Conservation (phyloP, 257 asterid species). For the Ligustrum vulgare region DNA sequence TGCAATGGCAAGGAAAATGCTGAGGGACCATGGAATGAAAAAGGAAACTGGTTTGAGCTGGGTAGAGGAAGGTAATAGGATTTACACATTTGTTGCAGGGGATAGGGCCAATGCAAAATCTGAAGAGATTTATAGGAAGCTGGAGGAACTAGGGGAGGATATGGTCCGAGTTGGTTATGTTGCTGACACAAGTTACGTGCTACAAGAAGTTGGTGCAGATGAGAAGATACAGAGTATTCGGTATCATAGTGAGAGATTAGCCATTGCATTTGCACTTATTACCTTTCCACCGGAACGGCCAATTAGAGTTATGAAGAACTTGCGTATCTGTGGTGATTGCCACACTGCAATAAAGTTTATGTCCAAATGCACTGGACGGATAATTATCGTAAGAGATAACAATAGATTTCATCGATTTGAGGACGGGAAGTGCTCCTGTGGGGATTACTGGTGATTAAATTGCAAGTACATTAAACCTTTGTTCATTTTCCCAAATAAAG, state of each 20-base stretch:
- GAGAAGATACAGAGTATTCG: constrained; percentile 60
- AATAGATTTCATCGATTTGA: constrained; percentile 76
- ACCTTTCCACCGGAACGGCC: constrained; percentile 62
- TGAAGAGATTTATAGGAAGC: constrained; percentile 57
- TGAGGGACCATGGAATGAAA: constrained; percentile 70
- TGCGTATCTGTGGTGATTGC: constrained; percentile 85
- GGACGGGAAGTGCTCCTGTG: constrained; percentile 78
- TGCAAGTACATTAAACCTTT: constrained; percentile 1
- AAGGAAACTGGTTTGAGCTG: constrained; percentile 91
- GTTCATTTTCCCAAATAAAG: not conserved
- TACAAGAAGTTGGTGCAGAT: constrained; percentile 60
- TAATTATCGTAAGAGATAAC: constrained; percentile 74
- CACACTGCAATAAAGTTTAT: constrained; percentile 74
- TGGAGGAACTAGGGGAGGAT: constrained; percentile 58
- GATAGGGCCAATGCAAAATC: constrained; percentile 53
- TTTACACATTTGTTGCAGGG: constrained; percentile 76
- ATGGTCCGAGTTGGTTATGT: constrained; percentile 72
- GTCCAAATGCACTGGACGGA: constrained; percentile 62
- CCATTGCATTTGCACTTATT: constrained; percentile 79
- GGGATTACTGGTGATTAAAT: constrained; percentile 69
- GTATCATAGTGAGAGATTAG: constrained; percentile 88
- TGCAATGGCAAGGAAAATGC: constrained; percentile 74
- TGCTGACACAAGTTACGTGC: constrained; percentile 56
- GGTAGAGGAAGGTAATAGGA: constrained; percentile 82
- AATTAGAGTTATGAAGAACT: constrained; percentile 77